Evolutionary conservation across 177 flowering plant genomes (phyloP).

Genomic region (Vitis hybrid): DNA sequence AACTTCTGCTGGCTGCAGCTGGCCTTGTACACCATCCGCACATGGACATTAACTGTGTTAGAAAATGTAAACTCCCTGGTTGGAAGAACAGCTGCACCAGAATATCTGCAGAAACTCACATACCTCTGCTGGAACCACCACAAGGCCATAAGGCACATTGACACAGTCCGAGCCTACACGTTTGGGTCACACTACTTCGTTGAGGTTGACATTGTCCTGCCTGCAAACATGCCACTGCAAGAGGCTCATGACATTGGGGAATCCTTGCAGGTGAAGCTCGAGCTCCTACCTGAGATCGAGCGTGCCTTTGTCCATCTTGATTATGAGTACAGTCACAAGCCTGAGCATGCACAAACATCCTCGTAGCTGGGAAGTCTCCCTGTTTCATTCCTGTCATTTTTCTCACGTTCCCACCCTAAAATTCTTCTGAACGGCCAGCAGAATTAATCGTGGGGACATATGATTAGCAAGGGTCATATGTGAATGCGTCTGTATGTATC

Average conservation of each 20-base stretch:
- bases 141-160: slow-evolving; percentile 80
- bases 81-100: slow-evolving; percentile 81
- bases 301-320: slow-evolving; percentile 94
- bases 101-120: slow-evolving; percentile 76
- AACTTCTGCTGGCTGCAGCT: slow-evolving; percentile 46
- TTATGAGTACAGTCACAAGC: slow-evolving; percentile 81
- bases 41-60: slow-evolving; percentile 81
- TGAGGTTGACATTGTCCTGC: slow-evolving; percentile 88
- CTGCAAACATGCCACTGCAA: slow-evolving; percentile 72
- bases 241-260: slow-evolving; percentile 94
- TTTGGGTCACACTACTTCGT: slow-evolving; percentile 97
- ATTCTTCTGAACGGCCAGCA: too few relatives aligned
- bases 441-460: too few relatives aligned
- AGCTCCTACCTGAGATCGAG: slow-evolving; percentile 76
- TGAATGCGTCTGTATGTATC: too few relatives aligned
- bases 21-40: slow-evolving; percentile 85
- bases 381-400: background rate
- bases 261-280: slow-evolving; percentile 81
- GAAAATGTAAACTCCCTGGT: slow-evolving; percentile 82
- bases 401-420: too few relatives aligned
- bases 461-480: too few relatives aligned
- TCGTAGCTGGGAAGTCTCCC: slow-evolving; percentile 10
- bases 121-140: slow-evolving; percentile 96
- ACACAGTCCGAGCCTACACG: slow-evolving; percentile 89
- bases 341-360: slow-evolving; percentile 79